Evolutionary conservation across 2,329 filamentous ascomycete genomes (phyloP), one percentile per base, ranked within the genome.

Genomic region (Fusarium longipes): DNA sequence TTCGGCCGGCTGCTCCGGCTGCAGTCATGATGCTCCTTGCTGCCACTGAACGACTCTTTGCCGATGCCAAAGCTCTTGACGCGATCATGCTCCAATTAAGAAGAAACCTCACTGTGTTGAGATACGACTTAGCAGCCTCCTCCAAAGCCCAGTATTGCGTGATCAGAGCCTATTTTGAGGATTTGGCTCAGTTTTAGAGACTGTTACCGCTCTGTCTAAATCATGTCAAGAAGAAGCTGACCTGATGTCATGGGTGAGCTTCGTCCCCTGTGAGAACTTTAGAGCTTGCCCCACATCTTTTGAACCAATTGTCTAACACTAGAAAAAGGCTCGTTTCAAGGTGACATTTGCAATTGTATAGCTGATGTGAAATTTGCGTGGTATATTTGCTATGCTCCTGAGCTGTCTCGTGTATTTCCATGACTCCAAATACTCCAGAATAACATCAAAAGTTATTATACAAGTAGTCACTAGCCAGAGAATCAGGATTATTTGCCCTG

Each of bases 11-110:
- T 24, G 63, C 56, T 20, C 58, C 72, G 29, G 76, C 71, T 18
- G 70, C 69, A 44, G 76, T 73, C 76, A 79, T 80, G 69, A 70
- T 70, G 61, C 54, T 42, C 60, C 68, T 69, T 44, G 30, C 24
- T 38, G 24, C 24, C 40, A 63, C 22, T 38, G 54, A 56, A 25
- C 42, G 47, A 47, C 54, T 43, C 17, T 63, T 36, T 49, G 47
- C 38, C 40, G 55, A 65, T 62, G 48, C 42, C 53, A 55, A 70
- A 40, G 48, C 42, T 36, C 60, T 67, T 38, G 49, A 58, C 38
- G 54, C 51, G 30, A 68, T 62, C 73, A 74, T 74, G 61, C 62
- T 73, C 65, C 44, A 48, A 52, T 39, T 36, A 36, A 20, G 18
- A 35, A 3, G 18, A 8, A 17, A 14, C 9, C 27, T 30, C 7